Conservation (phyloP, 345 rosid species). For the Lepidium aucheri region DNA sequence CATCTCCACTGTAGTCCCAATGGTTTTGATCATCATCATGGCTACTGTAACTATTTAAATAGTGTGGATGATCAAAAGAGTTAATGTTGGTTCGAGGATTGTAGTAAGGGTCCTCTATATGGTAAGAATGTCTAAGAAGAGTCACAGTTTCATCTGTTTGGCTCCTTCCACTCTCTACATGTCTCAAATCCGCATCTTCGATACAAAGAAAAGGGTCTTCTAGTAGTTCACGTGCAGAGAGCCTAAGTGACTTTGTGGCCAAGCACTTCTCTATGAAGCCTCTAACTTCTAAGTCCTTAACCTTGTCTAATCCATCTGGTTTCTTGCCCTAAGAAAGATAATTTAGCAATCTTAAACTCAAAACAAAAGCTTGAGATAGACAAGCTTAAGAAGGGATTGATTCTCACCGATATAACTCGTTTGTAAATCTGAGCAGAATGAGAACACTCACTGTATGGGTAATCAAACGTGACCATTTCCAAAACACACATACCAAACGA, state of each 20-base stretch:
- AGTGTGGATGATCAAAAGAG: conserved; percentile 24
- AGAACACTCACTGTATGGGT: conserved; percentile 86
- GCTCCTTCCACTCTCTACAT: conserved; percentile 20
- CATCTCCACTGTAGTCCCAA: conserved; percentile 44
- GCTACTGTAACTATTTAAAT: conserved; percentile 33
- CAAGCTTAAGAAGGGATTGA: background rate
- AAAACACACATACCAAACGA: conserved; percentile 96
- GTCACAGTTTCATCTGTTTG: conserved; percentile 33
- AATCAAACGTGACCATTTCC: conserved; percentile 95
- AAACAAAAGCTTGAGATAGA: background rate
- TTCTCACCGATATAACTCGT: conserved; percentile 86
- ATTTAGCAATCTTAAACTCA: background rate
- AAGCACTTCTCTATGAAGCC: conserved; percentile 84
- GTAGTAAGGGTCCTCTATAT: conserved; percentile 24
- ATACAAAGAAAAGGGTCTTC: conserved; percentile 69
- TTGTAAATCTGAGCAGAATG: conserved; percentile 96
- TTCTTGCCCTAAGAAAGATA: conserved; percentile 62
- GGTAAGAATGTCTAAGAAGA: conserved; percentile 37
- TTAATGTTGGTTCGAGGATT: conserved; percentile 19
- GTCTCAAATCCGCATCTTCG: conserved; percentile 42
- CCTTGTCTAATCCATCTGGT: conserved; percentile 80
- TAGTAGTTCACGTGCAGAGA: conserved; percentile 78
- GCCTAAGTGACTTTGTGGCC: conserved; percentile 71
- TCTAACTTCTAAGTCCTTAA: conserved; percentile 71
- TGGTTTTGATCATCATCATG: conserved; percentile 29